Base-by-base conservation (phyloP, 108 stramenopile species). In the Parietichytrium sp. region DNA sequence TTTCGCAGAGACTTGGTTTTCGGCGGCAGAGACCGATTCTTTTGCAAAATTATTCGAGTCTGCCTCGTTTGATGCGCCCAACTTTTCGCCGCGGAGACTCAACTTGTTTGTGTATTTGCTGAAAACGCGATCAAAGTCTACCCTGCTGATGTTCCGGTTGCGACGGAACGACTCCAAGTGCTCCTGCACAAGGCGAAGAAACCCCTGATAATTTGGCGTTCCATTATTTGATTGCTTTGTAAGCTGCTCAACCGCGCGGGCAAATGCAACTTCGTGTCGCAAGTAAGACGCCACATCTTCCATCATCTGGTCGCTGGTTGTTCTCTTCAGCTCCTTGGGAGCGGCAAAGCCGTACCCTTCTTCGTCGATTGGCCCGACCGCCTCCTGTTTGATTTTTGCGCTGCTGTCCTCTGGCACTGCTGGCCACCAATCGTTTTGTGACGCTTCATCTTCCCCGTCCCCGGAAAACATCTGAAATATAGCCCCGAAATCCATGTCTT, bases 271-370 rank as follows among this genome's bases (percentile, higher is more conserved):
- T 42, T 72, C 61, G 42, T 72, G 36, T 6, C 61, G 33, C 29
- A 72, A 38, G 20, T 72, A 72, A 8, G 36, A 42, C 2, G 61
- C 61, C 0, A 72, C 61, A 2, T 72, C 61, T 10, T 72, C 61
- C 33, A 72, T 72, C 61, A 72, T 72, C 33, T 72, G 61, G 15
- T 72, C 61, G 33, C 61, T 72, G 6, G 25, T 72, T 23, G 61
- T 72, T 25, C 61, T 10, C 42, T 72, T 72, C 6, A 72, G 61
- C 15, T 10, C 38, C 42, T 45, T 33, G 38, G 61, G 61, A 7
- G 42, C 2, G 8, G 61, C 10, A 1, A 72, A 13, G 13, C 13
- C 45, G 42, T 72, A n/a, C n/a, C n/a, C n/a, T n/a, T n/a, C n/a
- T n/a, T n/a, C n/a, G n/a, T n/a, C n/a, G n/a, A n/a, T n/a, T n/a